Conservation (phyloP, 768 basidiomycete species). For the Trametes meyenii region DNA sequence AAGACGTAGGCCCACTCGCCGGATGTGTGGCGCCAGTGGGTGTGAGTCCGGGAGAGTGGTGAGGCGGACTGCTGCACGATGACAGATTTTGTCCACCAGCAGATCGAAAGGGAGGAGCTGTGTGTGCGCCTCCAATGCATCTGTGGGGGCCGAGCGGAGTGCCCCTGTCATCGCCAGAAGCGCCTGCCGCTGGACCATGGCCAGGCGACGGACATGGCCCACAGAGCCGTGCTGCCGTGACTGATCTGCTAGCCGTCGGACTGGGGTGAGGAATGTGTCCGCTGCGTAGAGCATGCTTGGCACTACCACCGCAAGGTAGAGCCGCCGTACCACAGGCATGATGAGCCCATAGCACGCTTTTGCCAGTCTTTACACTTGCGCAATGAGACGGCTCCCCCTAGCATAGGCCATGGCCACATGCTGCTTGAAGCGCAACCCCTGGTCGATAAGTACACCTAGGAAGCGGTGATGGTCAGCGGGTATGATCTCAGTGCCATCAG, state of each 20-base stretch:
- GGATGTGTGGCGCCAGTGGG: conserved; percentile 20
- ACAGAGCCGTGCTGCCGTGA: conserved; percentile 1
- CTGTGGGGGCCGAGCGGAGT: conserved; percentile 27
- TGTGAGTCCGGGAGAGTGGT: conserved; percentile 27
- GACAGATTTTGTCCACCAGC: conserved; percentile 19
- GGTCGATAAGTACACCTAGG: conserved; percentile 38
- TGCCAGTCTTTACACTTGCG: conserved; percentile 28
- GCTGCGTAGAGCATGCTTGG: conserved; percentile 38
- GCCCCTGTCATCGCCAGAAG: conserved; percentile 30
- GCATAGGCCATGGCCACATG: conserved; percentile 22
- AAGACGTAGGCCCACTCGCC: conserved; percentile 1
- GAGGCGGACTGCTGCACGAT: conserved; percentile 20
- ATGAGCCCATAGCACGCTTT: conserved; percentile 26
- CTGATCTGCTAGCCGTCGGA: conserved; percentile 2
- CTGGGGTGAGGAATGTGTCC: conserved; percentile 7
- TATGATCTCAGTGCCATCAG: conserved; percentile 22
- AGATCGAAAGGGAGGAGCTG: conserved; percentile 27
- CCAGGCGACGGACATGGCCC: conserved; percentile 14
- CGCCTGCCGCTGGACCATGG: conserved; percentile 29
- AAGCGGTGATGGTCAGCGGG: conserved; percentile 26
- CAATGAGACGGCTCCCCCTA: conserved; percentile 30
- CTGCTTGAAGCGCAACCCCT: conserved; percentile 32
- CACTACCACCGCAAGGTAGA: conserved; percentile 33
- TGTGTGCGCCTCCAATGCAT: conserved; percentile 28
- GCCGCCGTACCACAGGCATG: conserved; percentile 17